Base-by-base conservation (phyloP, 1,284 basidiomycete species). In the Ceratobasidium sp. region DNA sequence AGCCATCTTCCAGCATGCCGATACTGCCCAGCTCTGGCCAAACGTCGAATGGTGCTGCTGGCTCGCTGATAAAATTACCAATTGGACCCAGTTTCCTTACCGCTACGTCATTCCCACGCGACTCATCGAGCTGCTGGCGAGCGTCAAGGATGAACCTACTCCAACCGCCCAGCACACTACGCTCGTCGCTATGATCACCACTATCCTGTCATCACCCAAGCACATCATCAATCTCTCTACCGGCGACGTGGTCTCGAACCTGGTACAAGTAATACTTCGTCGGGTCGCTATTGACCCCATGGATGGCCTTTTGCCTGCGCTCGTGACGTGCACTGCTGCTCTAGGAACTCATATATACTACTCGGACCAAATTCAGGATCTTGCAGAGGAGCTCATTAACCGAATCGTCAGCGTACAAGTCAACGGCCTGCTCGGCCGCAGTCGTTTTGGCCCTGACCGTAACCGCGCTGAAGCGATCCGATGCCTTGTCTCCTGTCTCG, bases 361-460 rank as follows among this genome's bases (percentile, higher is more conserved):
- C 79, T 92, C 94, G 57, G 97, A 98, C 79, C 97, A 99, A 82
- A 93, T 97, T 74, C 93, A 94, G 79, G 96, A 98, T 80, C 89
- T 98, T 65, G 89, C 93, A 14, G 90, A 89, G 74, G 96, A 97
- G 80, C 83, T 97, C 32, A 88, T 94, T 48, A 87, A 86, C 72
- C 88, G 93, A 28, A 85, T 98, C n/a, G 83, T 87, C 3, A 82
- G 85, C 0, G 83, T 94, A 28, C 92, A 94, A 78, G 83, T 86
- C 16, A 89, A 88, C 75, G 89, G 89, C 16, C 79, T 86, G 6
- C 77, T 85, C 39, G 80, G 80, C 23, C 82, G 80, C 48, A 86
- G 84, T 52, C 85, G 83, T 75, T 82, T 82, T 2, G 79, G 80
- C 6, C 82, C 80, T 70, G 83, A 82, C 57, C 83, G 81, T 65